These are phyloP conservation scores for Trifolium pratense DNA, from an alignment of 306 rosid genomes.

Conservation along the genomic window DNA sequence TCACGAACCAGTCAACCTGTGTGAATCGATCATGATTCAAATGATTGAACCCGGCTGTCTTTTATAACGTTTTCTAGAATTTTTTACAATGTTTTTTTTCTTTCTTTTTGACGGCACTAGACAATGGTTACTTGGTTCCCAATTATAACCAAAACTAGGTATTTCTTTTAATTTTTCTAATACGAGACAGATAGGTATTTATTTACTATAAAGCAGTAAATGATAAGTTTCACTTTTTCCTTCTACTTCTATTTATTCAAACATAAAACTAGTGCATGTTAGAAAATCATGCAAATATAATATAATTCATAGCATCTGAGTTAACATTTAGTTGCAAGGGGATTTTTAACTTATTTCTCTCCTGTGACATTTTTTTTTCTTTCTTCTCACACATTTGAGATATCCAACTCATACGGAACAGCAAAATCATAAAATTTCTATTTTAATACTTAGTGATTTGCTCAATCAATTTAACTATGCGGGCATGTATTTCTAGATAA, in stretches of 20 bases:
- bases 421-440: background rate
- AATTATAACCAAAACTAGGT: conserved; percentile 11
- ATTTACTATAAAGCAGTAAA: background rate
- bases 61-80: background rate
- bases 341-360: background rate
- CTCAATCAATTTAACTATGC: background rate
- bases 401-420: background rate
- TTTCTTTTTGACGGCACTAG: too few species aligned
- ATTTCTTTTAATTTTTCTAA: background rate
- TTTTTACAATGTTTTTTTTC: background rate
- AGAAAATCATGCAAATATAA: background rate
- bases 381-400: background rate
- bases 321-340: background rate
- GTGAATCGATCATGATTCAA: background rate
- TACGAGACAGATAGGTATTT: conserved; percentile 1
- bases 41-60: background rate
- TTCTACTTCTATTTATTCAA: conserved; percentile 2
- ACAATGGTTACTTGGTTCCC: conserved; percentile 21
- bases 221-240: conserved; percentile 17
- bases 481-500: background rate
- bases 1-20: conserved; percentile 8
- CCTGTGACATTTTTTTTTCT: background rate
- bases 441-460: background rate
- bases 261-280: background rate
- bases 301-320: background rate